Evolutionary conservation across 148 eudicot species (phyloP).

Genomic region (Beta vulgaris): DNA sequence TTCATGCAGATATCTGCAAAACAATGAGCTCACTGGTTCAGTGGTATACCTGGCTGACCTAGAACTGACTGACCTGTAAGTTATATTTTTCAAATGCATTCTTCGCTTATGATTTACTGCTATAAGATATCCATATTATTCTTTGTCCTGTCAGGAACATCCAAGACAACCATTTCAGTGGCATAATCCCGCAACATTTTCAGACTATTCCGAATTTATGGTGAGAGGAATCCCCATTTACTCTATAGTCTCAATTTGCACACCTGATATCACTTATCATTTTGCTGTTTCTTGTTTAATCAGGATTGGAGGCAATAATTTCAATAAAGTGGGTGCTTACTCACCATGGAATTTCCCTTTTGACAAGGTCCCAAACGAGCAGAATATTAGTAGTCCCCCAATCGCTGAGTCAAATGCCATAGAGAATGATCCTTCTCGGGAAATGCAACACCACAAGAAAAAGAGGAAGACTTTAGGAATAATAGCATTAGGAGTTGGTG

Average conservation of each 20-base stretch:
- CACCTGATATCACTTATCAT: not conserved
- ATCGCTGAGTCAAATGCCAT: conserved; percentile 69
- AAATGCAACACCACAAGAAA: conserved; percentile 35
- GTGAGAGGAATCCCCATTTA: conserved; percentile 34
- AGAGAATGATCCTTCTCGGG: conserved; percentile 44
- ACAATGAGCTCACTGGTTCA: conserved; percentile 79
- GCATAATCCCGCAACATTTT: conserved; percentile 77
- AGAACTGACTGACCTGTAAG: conserved; percentile 67
- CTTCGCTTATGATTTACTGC: conserved; percentile 14
- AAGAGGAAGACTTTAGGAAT: conserved; percentile 45
- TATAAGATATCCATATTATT: not conserved
- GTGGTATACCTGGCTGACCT: conserved; percentile 73
- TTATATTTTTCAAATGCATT: conserved; percentile 12
- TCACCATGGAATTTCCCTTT: conserved; percentile 76
- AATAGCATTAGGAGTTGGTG: conserved; percentile 49
- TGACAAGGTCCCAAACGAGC: conserved; percentile 43
- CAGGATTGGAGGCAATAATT: conserved; percentile 82
- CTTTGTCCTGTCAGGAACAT: conserved; percentile 60
- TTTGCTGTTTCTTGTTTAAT: conserved; percentile 5
- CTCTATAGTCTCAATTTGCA: not conserved
- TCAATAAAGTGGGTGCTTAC: conserved; percentile 42
- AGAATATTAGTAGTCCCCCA: conserved; percentile 62
- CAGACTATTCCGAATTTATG: conserved; percentile 64
- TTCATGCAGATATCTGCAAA: conserved; percentile 64
- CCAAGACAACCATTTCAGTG: conserved; percentile 85